Conservation (phyloP, 768 basidiomycete genomes). For the Coprinopsis strossmayeri region DNA sequence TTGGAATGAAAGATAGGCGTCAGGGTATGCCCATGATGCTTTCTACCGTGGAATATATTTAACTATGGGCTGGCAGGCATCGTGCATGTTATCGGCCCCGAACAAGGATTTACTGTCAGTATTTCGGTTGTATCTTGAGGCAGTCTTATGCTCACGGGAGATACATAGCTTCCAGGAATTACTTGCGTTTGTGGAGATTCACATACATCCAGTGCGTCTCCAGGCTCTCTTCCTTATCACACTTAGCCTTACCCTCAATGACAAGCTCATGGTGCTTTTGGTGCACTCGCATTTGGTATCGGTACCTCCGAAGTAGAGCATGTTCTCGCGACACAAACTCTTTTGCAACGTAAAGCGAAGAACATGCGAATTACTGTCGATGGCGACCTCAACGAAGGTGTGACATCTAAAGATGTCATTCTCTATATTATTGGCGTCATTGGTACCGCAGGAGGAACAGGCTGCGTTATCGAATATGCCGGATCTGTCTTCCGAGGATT, state of each 20-base stretch:
- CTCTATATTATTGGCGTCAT: constrained; percentile 87
- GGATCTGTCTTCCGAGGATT: constrained; percentile 83
- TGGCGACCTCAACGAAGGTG: constrained; percentile 72
- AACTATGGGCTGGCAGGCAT: constrained; percentile 45
- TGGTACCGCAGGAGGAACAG: constrained; percentile 91
- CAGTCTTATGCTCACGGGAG: constrained; percentile 1
- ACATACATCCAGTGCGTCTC: constrained; percentile 76
- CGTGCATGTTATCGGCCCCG: constrained; percentile 87
- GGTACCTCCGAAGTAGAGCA: constrained; percentile 94
- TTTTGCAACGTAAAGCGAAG: constrained; percentile 82
- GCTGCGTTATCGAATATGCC: constrained; percentile 86
- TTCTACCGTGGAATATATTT: neutral
- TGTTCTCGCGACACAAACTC: constrained; percentile 87
- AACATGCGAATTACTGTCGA: constrained; percentile 92
- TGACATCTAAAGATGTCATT: constrained; percentile 86
- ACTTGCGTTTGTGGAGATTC: constrained; percentile 91
- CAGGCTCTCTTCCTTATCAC: neutral
- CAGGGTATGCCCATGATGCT: constrained; percentile 48
- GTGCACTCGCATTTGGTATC: constrained; percentile 88
- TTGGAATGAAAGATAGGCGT: constrained; percentile 83
- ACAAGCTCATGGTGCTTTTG: constrained; percentile 85
- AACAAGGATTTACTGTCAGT: constrained; percentile 83
- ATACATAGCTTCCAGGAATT: constrained; percentile 57
- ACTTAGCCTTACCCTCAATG: neutral
- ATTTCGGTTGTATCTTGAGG: constrained; percentile 2